Evolutionary conservation across 768 basidiomycete species (phyloP).

Genomic region (Mycena vitilis): DNA sequence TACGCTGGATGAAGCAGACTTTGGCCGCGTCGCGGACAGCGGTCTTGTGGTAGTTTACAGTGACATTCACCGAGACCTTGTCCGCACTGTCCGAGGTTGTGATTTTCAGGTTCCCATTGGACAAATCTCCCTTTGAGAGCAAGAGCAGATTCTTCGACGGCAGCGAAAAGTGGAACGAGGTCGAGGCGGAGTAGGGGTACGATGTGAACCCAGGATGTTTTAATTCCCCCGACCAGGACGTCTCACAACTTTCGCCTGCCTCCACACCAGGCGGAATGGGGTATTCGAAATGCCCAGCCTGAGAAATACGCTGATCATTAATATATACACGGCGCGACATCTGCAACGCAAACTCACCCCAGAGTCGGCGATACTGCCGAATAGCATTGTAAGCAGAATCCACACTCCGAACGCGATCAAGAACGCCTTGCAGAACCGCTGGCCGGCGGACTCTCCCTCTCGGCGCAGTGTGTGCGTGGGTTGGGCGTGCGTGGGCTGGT

Average conservation of each 20-base stretch:
- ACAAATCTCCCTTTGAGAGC: slow-evolving; percentile 42
- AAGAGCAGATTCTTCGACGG: slow-evolving; percentile 45
- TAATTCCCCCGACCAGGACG: slow-evolving; percentile 19
- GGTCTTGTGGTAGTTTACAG: slow-evolving; percentile 36
- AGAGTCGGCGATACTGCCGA: slow-evolving; percentile 19
- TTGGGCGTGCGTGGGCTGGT: slow-evolving; percentile 26
- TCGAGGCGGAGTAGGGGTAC: slow-evolving; percentile 32
- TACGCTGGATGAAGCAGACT: slow-evolving; percentile 45
- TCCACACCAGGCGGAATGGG: slow-evolving; percentile 19
- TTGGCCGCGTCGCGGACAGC: slow-evolving; percentile 41
- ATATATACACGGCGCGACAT: background rate
- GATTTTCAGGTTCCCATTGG: slow-evolving; percentile 43
- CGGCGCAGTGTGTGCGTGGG: slow-evolving; percentile 10
- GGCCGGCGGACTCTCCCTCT: slow-evolving; percentile 20
- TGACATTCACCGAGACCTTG: slow-evolving; percentile 42
- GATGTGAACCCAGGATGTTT: slow-evolving; percentile 10
- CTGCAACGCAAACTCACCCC: slow-evolving; percentile 11
- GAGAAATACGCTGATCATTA: slow-evolving; percentile 7
- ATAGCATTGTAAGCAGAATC: slow-evolving; percentile 19
- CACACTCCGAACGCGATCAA: slow-evolving; percentile 33
- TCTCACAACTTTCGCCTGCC: slow-evolving; percentile 9
- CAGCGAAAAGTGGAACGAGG: slow-evolving; percentile 37
- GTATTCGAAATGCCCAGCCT: slow-evolving; percentile 23
- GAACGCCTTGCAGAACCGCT: slow-evolving; percentile 27
- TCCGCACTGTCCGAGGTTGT: slow-evolving; percentile 38